These are phyloP conservation scores for Cornus florida DNA, from an alignment of 148 eudicot species.

Conservation along the genomic window DNA sequence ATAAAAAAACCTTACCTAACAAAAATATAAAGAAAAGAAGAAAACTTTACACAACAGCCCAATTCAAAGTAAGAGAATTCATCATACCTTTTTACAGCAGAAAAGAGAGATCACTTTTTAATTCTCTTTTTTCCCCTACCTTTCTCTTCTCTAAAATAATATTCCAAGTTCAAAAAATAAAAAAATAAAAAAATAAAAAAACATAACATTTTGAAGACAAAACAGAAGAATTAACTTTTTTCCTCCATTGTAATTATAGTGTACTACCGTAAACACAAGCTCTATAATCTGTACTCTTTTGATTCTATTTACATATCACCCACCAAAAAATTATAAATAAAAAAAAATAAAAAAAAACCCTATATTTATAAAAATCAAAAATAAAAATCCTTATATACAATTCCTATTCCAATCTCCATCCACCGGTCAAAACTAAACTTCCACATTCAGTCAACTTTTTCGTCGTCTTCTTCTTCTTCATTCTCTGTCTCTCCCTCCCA, in stretches of 20 bases:
- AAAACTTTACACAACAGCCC: too few relatives aligned
- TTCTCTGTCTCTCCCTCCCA: not conserved
- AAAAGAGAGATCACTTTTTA: too few relatives aligned
- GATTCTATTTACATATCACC: not conserved
- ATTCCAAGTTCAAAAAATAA: too few relatives aligned
- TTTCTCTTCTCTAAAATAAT: too few relatives aligned
- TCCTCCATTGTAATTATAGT: too few relatives aligned
- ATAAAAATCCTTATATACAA: not conserved
- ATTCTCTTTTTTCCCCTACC: too few relatives aligned
- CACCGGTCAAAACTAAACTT: conserved; percentile 18
- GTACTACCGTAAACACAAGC: too few relatives aligned
- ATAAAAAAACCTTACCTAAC: too few relatives aligned
- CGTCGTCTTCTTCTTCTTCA: not conserved
- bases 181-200: too few relatives aligned
- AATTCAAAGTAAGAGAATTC: too few relatives aligned
- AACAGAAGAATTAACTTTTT: not conserved
- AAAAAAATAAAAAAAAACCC: not conserved
- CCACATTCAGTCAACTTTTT: not conserved
- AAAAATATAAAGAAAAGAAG: too few relatives aligned
- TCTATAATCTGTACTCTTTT: not conserved
- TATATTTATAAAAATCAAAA: not conserved
- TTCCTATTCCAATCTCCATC: not conserved
- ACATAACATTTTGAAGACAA: not conserved
- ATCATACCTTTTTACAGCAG: too few relatives aligned
- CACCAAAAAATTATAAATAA: not conserved